Base-by-base conservation (phyloP, 2,329 filamentous ascomycete species). In the Aureobasidium leucospermi region DNA sequence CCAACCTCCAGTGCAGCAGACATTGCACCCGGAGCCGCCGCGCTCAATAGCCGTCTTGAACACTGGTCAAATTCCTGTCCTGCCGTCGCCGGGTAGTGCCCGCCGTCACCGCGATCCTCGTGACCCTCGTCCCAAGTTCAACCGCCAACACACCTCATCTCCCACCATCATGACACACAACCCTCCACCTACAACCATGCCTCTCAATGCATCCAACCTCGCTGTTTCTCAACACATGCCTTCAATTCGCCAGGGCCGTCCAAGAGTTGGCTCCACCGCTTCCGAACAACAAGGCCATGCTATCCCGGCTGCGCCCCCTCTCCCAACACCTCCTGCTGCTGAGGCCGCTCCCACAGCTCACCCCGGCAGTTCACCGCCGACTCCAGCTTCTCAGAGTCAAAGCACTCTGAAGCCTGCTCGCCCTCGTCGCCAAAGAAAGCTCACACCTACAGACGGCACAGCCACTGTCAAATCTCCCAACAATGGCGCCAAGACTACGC, bases 21-120 rank as follows among this genome's bases (percentile, higher is more conserved):
- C 75, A 65, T 63, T 73, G 73, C 66, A 64, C 71, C 72, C 76
- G 46, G 73, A 77, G 67, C 67, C 79, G 60, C 73, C 78, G 29
- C 85, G 86, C 62, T 87, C 89, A 6, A 96, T 96, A 67, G 84
- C 90, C 4, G 86, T 96, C 16, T 74, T 96, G 31, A 85, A 81
- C 55, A 92, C 89, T 0, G 91, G 90, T 16, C 89, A 94, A 67
- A 77, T 93, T 6, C 88, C 92, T 6, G 79, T 85, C 19, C 78
- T 96, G 47, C 90, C 92, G 0, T 96, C 92, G 0, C 92, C 92
- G 1, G 89, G 90, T n/a, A 81, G 80, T 61, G 79, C 80, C 79
- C 84, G 59, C 15, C 66, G 68, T 31, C 61, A 67, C 31, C 62
- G 60, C 36, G 65, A 69, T 29, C 41, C 70, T 15, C 65, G 66